These are phyloP conservation scores for Thraustochytrium striatum DNA, from an alignment of 352 stramenopile genomes.

Conservation along the genomic window DNA sequence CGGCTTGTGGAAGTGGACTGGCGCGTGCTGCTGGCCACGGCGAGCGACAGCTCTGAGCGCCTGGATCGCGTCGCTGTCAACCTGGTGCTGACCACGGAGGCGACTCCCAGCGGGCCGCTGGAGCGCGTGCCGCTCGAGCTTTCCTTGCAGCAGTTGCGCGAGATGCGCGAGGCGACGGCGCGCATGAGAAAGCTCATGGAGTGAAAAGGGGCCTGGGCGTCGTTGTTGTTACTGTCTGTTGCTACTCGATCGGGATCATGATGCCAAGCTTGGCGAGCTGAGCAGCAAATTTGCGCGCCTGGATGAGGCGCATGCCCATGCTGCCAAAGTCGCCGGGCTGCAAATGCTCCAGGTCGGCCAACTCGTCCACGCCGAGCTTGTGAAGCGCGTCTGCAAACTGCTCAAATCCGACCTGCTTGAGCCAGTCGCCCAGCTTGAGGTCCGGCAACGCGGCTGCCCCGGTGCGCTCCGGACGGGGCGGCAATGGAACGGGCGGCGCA, in stretches of 20 bases:
- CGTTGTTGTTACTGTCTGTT: not conserved
- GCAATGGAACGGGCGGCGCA: not conserved
- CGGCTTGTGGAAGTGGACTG: no score
- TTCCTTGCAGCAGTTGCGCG: no score
- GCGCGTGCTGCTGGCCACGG: no score
- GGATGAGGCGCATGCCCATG: constrained; percentile 42
- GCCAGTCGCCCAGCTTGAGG: constrained; percentile 3
- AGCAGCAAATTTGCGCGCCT: constrained; percentile 31
- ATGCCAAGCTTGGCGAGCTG: constrained; percentile 34
- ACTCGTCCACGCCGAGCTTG: constrained; percentile 23
- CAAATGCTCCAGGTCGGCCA: constrained; percentile 32
- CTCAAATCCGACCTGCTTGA: constrained; percentile 24
- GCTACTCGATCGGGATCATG: not conserved
- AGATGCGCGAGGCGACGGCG: not conserved
- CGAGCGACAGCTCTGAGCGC: not conserved
- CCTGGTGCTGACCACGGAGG: no score
- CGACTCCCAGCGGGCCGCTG: no score
- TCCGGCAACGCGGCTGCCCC: not conserved
- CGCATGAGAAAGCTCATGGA: not conserved
- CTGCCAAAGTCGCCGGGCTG: not conserved
- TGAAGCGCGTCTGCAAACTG: constrained; percentile 19
- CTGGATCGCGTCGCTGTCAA: no score
- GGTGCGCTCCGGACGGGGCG: not conserved
- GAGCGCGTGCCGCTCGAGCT: no score
- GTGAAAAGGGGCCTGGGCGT: not conserved